phyloP scores from a whole-genome alignment of 768 basidiomycete genomes.

The Daedalea quercina region DNA sequence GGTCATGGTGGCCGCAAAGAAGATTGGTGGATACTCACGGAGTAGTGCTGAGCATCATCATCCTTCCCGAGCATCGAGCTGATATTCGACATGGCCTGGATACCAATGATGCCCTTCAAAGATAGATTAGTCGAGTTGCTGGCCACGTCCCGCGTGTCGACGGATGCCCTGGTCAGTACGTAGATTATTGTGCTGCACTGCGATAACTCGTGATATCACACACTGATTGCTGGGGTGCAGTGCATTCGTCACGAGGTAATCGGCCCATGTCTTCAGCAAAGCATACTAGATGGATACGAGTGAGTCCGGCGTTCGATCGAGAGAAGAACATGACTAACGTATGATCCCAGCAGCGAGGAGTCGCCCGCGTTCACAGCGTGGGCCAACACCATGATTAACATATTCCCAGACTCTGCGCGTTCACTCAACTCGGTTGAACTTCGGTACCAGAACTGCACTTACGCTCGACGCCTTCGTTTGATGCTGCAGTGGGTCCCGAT shows the following conservation, averaged over 20 bases:
- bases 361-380: conserved; percentile 23
- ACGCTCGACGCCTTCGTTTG: not conserved
- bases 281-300: conserved; percentile 13
- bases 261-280: conserved; percentile 17
- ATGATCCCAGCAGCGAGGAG: conserved; percentile 12
- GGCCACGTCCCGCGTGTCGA: not conserved
- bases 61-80: not conserved
- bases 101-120: conserved; percentile 17
- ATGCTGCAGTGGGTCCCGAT: not conserved
- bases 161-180: not conserved
- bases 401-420: not conserved
- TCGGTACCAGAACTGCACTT: not conserved
- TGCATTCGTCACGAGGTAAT: conserved; percentile 15
- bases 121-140: conserved; percentile 16
- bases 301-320: not conserved
- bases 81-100: conserved; percentile 16
- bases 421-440: not conserved
- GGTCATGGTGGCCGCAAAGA: not conserved
- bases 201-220: not conserved
- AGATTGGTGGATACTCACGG: not conserved
- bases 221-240: conserved; percentile 3
- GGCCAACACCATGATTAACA: conserved; percentile 10
- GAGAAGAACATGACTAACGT: conserved; percentile 5
- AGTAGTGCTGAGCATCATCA: not conserved
- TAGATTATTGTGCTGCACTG: not conserved